These are phyloP conservation scores for Fusarium chaquense DNA, from an alignment of 2,329 filamentous ascomycete species.

Conservation along the genomic window DNA sequence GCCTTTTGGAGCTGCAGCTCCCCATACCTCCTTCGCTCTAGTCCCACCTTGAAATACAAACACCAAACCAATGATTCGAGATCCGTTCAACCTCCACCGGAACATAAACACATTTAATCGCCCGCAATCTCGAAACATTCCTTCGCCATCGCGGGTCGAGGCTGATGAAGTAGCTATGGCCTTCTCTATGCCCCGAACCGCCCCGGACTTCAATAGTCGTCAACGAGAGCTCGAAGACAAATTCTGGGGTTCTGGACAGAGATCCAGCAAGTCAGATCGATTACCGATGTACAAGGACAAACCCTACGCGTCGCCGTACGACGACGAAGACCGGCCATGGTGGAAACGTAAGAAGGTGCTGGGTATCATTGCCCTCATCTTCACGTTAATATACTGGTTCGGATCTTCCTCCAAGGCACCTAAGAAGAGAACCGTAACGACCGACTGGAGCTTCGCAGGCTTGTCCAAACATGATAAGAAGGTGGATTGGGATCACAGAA, in stretches of 20 bases:
- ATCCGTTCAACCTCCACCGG: slow-evolving; percentile 60
- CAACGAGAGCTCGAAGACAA: slow-evolving; percentile 74
- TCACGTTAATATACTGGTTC: slow-evolving; percentile 77
- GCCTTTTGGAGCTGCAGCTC: slow-evolving; percentile 1
- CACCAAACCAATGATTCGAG: slow-evolving; percentile 55
- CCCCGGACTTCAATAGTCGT: slow-evolving; percentile 75
- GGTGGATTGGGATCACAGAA: slow-evolving; percentile 81
- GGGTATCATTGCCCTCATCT: slow-evolving; percentile 63
- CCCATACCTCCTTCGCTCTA: slow-evolving; percentile 10
- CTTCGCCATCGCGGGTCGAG: slow-evolving; percentile 62
- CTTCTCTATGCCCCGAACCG: slow-evolving; percentile 75
- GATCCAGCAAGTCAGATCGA: slow-evolving; percentile 51
- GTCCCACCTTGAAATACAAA: slow-evolving; percentile 47
- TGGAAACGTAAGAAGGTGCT: slow-evolving; percentile 74
- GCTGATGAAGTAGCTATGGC: slow-evolving; percentile 68
- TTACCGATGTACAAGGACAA: slow-evolving; percentile 99
- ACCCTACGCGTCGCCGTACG: slow-evolving; percentile 76
- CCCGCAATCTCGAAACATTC: slow-evolving; percentile 60
- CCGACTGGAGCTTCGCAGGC: slow-evolving; percentile 69
- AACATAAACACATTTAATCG: slow-evolving; percentile 61
- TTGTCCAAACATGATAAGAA: slow-evolving; percentile 60
- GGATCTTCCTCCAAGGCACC: slow-evolving; percentile 63
- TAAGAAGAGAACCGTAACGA: slow-evolving; percentile 53
- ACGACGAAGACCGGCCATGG: slow-evolving; percentile 64
- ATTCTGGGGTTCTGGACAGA: slow-evolving; percentile 68